Base-by-base conservation (phyloP, 345 rosid species). In the Citrus medica region DNA sequence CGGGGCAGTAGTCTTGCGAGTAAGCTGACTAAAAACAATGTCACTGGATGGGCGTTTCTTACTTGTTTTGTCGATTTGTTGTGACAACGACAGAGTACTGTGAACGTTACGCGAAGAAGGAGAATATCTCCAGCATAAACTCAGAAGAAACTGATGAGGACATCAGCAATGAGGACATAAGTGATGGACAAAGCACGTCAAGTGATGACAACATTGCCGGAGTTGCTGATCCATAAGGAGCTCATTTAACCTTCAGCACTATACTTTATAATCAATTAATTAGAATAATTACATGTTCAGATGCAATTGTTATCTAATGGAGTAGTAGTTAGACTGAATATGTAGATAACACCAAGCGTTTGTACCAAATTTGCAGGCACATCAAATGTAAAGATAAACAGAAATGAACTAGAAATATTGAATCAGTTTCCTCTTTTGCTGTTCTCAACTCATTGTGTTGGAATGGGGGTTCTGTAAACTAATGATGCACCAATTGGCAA, bases 91-190 rank as follows among this genome's bases (percentile, higher is more conserved):
- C 71, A 81, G 84, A 84, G 58, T 81, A 84, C 38, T 81, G 87
- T n/a, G 79, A 81, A 76, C 80, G 78, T 35, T 81, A 81, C 48
- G 87, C 87, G 17, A 81, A 79, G 79, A 73, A 82, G 78, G 82
- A 78, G 76, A 63, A 78, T 69, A 73, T 81, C 55, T 30, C 51
- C 42, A 74, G 58, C 38, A 27, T 76, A 58, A n/a, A 46, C 28
- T 38, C 65, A 9, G 79, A 79, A 62, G 87, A 80, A 9, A 75
- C 80, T 59, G 81, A 78, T 71, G 85, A 71, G 35, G 84, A 81
- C 46, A 27, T 79, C 59, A 79, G 81, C 67, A 80, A 82, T 4
- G 82, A 71, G 56, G 79, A 82, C 10, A 38, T 70, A 33, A 82
- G 85, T 79, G 83, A 85, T 17, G 80, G 66, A 67, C 58, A 74